A percentile compares a stretch with the other conserved stretches of the same genome.
Conservation (phyloP, 1,284 basidiomycete genomes). For the Chalciporus piperatoides region DNA sequence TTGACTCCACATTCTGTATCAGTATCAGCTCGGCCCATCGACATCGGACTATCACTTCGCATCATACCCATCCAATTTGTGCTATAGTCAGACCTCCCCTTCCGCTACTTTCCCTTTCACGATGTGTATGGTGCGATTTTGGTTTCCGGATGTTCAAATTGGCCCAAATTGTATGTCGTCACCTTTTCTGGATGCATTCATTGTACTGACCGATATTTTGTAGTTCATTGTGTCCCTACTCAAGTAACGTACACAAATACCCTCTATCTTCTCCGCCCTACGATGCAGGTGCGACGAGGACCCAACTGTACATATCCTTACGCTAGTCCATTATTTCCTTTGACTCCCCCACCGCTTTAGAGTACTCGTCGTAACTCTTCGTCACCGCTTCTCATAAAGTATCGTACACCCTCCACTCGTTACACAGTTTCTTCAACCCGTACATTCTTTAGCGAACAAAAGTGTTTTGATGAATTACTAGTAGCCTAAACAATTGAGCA, state of each 20-base stretch:
- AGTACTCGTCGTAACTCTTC: conserved; percentile 22
- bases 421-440: conserved; percentile 23
- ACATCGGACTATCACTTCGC: conserved; percentile 34
- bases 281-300: conserved; percentile 22
- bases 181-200: neutral
- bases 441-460: conserved; percentile 26
- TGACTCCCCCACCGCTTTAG: conserved; percentile 15
- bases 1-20: conserved; percentile 26
- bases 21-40: conserved; percentile 33
- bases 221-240: conserved; percentile 29
- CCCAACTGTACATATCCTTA: conserved; percentile 19
- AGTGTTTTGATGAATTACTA: conserved; percentile 28
- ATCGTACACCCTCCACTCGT: conserved; percentile 26
- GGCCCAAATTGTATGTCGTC: conserved; percentile 27
- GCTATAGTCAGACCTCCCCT: conserved; percentile 20
- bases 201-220: conserved; percentile 11
- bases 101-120: neutral
- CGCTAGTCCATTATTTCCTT: conserved; percentile 21
- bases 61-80: conserved; percentile 32
- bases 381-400: conserved; percentile 16
- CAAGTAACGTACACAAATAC: conserved; percentile 20
- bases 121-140: conserved; percentile 35
- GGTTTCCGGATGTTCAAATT: conserved; percentile 30
- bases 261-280: conserved; percentile 13
- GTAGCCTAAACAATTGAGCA: conserved; percentile 12